Evolutionary conservation across 352 stramenopile genomes (phyloP).

Genomic region (Phytophthora pini): DNA sequence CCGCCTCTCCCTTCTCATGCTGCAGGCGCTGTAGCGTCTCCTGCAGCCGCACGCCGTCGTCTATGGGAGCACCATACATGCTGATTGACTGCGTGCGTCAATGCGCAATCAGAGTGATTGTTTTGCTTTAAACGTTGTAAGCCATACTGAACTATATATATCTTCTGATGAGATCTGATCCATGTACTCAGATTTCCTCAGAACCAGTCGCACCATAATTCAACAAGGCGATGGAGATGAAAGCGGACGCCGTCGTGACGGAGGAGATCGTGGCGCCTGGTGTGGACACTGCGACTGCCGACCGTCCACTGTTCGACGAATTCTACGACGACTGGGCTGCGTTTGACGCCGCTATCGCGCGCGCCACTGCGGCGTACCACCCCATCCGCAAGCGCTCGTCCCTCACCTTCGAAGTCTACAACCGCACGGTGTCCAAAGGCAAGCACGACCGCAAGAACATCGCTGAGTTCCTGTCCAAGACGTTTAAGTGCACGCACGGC

Average conservation of each 20-base stretch:
- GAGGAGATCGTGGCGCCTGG: background rate
- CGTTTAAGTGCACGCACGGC: constrained; percentile 85
- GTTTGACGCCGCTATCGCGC: constrained; percentile 70
- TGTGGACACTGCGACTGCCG: background rate
- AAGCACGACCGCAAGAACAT: constrained; percentile 77
- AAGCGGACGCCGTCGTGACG: constrained; percentile 10
- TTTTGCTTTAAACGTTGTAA: constrained; percentile 8
- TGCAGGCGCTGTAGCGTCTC: constrained; percentile 48
- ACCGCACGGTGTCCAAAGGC: constrained; percentile 86
- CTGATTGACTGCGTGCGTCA: background rate
- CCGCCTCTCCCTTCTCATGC: constrained; percentile 56
- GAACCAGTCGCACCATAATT: constrained; percentile 6
- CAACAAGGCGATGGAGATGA: constrained; percentile 30
- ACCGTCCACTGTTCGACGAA: constrained; percentile 64
- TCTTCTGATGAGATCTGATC: constrained; percentile 19
- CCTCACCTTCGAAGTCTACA: constrained; percentile 87
- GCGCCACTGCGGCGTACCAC: constrained; percentile 68
- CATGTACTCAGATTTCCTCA: constrained; percentile 1
- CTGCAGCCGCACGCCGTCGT: constrained; percentile 29
- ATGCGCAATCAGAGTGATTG: constrained; percentile 27
- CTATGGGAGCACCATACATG: constrained; percentile 13
- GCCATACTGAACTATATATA: constrained; percentile 8
- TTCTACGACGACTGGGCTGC: constrained; percentile 80
- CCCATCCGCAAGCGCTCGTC: constrained; percentile 86
- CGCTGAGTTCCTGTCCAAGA: constrained; percentile 82